Evolutionary conservation across 1,284 basidiomycete genomes (phyloP).

Genomic region (Anthracocystis walkeri): DNA sequence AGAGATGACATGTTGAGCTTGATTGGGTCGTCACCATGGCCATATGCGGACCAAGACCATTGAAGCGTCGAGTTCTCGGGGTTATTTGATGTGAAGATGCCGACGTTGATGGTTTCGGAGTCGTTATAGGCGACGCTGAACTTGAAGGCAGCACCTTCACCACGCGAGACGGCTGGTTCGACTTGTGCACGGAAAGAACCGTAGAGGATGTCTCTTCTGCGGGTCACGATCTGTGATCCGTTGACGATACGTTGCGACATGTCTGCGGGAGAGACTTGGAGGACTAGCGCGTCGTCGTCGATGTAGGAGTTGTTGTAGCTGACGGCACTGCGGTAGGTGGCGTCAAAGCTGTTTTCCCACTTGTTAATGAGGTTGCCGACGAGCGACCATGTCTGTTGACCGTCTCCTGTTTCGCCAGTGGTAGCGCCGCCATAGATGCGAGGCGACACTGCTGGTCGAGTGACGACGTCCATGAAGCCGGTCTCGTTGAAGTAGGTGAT

Average conservation of each 20-base stretch:
- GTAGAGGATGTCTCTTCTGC: constrained; percentile 61
- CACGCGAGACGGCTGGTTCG: constrained; percentile 37
- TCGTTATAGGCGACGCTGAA: constrained; percentile 57
- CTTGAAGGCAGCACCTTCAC: constrained; percentile 50
- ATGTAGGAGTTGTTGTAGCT: constrained; percentile 59
- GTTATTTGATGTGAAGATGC: constrained; percentile 46
- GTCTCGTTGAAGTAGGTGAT: constrained; percentile 66
- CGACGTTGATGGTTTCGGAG: constrained; percentile 46
- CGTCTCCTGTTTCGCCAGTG: constrained; percentile 50
- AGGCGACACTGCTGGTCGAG: constrained; percentile 40
- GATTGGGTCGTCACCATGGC: constrained; percentile 38
- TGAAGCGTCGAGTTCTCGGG: constrained; percentile 49
- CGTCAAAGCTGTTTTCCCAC: constrained; percentile 57
- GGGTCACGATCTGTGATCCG: constrained; percentile 56
- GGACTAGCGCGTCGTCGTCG: constrained; percentile 43
- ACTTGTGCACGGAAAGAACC: constrained; percentile 60
- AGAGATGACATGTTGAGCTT: constrained; percentile 51
- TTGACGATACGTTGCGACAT: constrained; percentile 49
- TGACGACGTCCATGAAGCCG: constrained; percentile 49
- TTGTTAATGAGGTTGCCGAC: constrained; percentile 54
- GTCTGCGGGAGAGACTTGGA: constrained; percentile 53
- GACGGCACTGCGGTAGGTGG: constrained; percentile 52
- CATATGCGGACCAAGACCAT: constrained; percentile 55
- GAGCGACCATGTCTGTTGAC: constrained; percentile 54
- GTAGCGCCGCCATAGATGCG: constrained; percentile 43